These are phyloP conservation scores for Juglanconis juglandina DNA, from an alignment of 2,329 filamentous ascomycete genomes.

Conservation along the genomic window DNA sequence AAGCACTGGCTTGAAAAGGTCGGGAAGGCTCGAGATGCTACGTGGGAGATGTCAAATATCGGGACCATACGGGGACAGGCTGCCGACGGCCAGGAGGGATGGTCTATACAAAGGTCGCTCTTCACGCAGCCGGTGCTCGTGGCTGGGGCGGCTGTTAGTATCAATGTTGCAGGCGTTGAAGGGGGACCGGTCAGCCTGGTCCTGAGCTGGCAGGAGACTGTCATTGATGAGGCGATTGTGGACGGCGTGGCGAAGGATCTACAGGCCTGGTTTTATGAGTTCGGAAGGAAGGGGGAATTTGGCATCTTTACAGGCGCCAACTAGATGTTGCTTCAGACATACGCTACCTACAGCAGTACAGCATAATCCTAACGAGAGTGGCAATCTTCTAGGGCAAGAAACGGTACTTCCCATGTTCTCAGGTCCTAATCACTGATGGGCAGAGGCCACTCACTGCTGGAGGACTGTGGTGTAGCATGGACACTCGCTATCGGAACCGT, in stretches of 20 bases:
- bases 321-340: not conserved
- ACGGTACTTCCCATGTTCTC: too few species aligned
- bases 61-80: slow-evolving; percentile 35
- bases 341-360: too few species aligned
- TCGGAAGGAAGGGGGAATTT: slow-evolving; percentile 25
- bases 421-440: too few species aligned
- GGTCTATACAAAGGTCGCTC: slow-evolving; percentile 40
- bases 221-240: slow-evolving; percentile 37
- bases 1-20: slow-evolving; percentile 39
- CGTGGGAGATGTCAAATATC: slow-evolving; percentile 54
- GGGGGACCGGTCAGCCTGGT: slow-evolving; percentile 39
- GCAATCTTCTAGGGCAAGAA: too few species aligned
- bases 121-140: slow-evolving; percentile 49
- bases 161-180: slow-evolving; percentile 46
- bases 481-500: too few species aligned
- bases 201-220: slow-evolving; percentile 46
- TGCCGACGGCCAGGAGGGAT: slow-evolving; percentile 20
- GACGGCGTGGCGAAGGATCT: slow-evolving; percentile 37
- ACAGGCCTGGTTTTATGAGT: slow-evolving; percentile 23
- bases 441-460: too few species aligned
- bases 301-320: slow-evolving; percentile 12
- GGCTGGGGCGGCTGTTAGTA: slow-evolving; percentile 38
- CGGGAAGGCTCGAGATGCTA: slow-evolving; percentile 37
- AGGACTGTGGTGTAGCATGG: too few species aligned
- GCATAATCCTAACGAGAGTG: too few species aligned